Percentiles rank a stretch among this genome's conserved stretches.
phyloP scores from a whole-genome alignment of 805 yeast genomes.

The Sugiyamaella chiloensis region DNA sequence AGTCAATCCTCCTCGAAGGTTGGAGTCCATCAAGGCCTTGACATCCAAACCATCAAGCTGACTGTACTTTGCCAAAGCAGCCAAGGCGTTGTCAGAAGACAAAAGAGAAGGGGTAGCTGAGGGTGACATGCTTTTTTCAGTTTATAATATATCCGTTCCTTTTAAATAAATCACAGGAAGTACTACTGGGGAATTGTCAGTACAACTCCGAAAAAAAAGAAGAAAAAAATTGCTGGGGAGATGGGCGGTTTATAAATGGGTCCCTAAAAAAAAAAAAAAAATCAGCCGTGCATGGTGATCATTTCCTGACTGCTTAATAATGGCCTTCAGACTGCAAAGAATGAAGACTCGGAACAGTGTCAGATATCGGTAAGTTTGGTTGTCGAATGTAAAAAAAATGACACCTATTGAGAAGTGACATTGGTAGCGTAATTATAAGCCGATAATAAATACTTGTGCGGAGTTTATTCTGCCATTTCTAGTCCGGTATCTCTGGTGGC shows the following conservation, averaged over 20 bases:
- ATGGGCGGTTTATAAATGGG: neutral
- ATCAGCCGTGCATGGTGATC: conserved; percentile 3
- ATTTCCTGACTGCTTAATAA: too few species aligned
- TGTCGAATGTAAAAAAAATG: too few species aligned
- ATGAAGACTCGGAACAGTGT: too few species aligned
- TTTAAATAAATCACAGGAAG: neutral
- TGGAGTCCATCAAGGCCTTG: conserved; percentile 82
- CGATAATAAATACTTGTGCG: too few species aligned
- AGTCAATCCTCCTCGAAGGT: conserved; percentile 90
- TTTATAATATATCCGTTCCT: neutral
- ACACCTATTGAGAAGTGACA: too few species aligned
- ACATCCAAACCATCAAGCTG: conserved; percentile 83
- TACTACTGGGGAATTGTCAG: neutral
- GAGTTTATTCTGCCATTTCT: too few species aligned
- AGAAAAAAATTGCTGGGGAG: conserved; percentile 3
- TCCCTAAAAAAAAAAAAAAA: neutral
- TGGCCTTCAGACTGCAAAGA: too few species aligned
- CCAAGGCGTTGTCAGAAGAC: conserved; percentile 48
- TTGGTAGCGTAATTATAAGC: too few species aligned
- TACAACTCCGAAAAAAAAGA: conserved; percentile 8
- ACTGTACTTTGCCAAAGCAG: conserved; percentile 60
- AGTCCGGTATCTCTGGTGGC: too few species aligned
- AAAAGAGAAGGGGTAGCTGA: neutral
- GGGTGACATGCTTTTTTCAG: neutral
- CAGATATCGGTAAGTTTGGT: too few species aligned